Base-by-base conservation (phyloP, 768 basidiomycete genomes). In the Trametes gibbosa region DNA sequence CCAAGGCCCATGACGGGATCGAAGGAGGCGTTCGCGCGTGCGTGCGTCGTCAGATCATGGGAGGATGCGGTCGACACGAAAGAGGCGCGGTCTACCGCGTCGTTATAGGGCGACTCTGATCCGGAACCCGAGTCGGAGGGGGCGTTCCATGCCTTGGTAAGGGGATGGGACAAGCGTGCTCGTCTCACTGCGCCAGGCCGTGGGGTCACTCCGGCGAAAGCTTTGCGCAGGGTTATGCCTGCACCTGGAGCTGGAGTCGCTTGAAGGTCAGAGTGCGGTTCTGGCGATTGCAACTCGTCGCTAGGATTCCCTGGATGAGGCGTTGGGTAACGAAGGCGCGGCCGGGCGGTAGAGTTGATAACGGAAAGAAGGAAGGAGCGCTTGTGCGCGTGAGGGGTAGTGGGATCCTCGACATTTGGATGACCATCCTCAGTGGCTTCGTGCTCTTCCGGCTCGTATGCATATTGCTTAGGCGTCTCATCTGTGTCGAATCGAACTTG, bases 21-120 rank as follows among this genome's bases (percentile, higher is more conserved):
- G 61, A 95, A 92, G 8, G 92, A 94, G 13, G 91, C 90, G 67
- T 96, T 95, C 56, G 84, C 88, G 9, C 90, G 83, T 53, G 76
- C 72, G 68, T 91, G 86, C 5, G 86, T 84, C 2, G 91, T 92
- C 41, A 96, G 77, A 69, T 96, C 93, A 63, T 95, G 90, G 23
- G 94, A 94, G 1, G 92, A 93, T 1, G 89, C 83, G 1, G 89
- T 92, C 3, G 92, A 93, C 47, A 90, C 77, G 70, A 89, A 85
- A 1, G 92, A 93, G 0, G 78, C 82, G 40, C 81, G 77, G 59
- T 86, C 87, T 10, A 72, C 73, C 3, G 72, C 75, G 14, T 77
- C 75, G 58, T 85, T 84, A 54, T 80, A 81, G 8, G 77, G 78
- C 3, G 63, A 65, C 34, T 65, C 67, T 1, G 63, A 57, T 1